phyloP scores from a whole-genome alignment of 129 eudicot genomes.

The Flaveria sonorensis region DNA sequence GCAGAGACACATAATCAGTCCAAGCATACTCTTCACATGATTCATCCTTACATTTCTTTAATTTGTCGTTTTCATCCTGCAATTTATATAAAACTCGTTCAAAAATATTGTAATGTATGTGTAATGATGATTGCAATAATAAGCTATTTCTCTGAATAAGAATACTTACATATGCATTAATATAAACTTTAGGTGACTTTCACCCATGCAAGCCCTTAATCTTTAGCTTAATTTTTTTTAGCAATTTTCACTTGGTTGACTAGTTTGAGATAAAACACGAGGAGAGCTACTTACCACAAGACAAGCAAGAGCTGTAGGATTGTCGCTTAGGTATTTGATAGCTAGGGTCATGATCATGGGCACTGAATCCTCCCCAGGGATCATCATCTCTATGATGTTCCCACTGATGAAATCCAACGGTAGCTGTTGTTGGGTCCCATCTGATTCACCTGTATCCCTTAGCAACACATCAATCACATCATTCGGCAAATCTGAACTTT shows the following conservation, averaged over 20 bases:
- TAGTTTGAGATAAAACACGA: not conserved
- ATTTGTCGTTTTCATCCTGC: conserved; percentile 72
- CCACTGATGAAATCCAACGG: conserved; percentile 74
- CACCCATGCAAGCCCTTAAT: not conserved
- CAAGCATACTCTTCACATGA: conserved; percentile 56
- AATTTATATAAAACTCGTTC: conserved; percentile 13
- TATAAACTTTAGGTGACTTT: not conserved
- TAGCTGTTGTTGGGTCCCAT: conserved; percentile 42
- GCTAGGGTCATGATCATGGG: conserved; percentile 91
- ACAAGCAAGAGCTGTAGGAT: conserved; percentile 61
- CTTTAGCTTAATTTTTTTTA: not conserved
- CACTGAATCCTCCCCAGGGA: conserved; percentile 97
- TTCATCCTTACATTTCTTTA: conserved; percentile 58
- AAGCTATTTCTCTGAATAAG: too few relatives aligned
- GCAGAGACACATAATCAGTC: conserved; percentile 72
- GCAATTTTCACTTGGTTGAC: not conserved
- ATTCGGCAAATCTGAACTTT: conserved; percentile 35
- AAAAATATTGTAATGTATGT: conserved; percentile 1
- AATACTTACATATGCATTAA: not conserved
- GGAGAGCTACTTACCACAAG: conserved; percentile 55
- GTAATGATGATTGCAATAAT: not conserved
- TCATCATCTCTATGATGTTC: conserved; percentile 93
- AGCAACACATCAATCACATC: conserved; percentile 77
- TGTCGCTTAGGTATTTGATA: conserved; percentile 72
- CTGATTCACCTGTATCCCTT: conserved; percentile 58